Evolutionary conservation across 2,329 filamentous ascomycete species (phyloP).

Genomic region (Penicillium freii): DNA sequence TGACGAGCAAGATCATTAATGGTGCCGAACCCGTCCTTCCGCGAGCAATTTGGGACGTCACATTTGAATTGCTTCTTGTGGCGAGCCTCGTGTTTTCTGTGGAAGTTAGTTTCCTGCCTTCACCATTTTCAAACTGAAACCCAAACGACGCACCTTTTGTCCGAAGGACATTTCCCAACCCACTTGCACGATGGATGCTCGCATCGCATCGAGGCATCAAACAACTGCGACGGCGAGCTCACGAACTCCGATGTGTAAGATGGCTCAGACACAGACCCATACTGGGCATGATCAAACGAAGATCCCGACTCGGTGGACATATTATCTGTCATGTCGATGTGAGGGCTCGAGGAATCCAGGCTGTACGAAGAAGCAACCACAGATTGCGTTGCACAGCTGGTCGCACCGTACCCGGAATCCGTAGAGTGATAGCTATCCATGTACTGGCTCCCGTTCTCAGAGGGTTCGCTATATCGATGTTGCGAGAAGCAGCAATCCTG

Average conservation of each 20-base stretch:
- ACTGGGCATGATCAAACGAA: slow-evolving; percentile 18
- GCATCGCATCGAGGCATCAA: slow-evolving; percentile 35
- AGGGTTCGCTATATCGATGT: slow-evolving; percentile 29
- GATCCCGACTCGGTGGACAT: slow-evolving; percentile 19
- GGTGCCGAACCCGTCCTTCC: slow-evolving; percentile 70
- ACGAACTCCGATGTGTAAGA: slow-evolving; percentile 36
- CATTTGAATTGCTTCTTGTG: slow-evolving; percentile 70
- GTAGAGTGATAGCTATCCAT: slow-evolving; percentile 29
- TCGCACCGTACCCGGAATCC: slow-evolving; percentile 41
- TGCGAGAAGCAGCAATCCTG: slow-evolving; percentile 26
- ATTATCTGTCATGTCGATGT: slow-evolving; percentile 23
- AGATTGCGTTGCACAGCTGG: slow-evolving; percentile 30
- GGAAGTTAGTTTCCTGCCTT: slow-evolving; percentile 7
- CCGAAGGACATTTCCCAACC: slow-evolving; percentile 42
- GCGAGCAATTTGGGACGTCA: slow-evolving; percentile 54
- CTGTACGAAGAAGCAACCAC: slow-evolving; percentile 30
- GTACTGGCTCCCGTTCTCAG: slow-evolving; percentile 35
- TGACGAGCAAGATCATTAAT: slow-evolving; percentile 80
- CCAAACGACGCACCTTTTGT: slow-evolving; percentile 36
- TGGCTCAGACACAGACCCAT: slow-evolving; percentile 9
- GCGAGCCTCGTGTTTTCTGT: slow-evolving; percentile 70
- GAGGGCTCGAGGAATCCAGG: slow-evolving; percentile 32
- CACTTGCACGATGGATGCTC: slow-evolving; percentile 33
- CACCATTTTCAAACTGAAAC: neutral
- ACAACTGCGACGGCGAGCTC: slow-evolving; percentile 53